These are phyloP conservation scores for Pythium aquatile DNA, from an alignment of 352 stramenopile species.

Conservation along the genomic window DNA sequence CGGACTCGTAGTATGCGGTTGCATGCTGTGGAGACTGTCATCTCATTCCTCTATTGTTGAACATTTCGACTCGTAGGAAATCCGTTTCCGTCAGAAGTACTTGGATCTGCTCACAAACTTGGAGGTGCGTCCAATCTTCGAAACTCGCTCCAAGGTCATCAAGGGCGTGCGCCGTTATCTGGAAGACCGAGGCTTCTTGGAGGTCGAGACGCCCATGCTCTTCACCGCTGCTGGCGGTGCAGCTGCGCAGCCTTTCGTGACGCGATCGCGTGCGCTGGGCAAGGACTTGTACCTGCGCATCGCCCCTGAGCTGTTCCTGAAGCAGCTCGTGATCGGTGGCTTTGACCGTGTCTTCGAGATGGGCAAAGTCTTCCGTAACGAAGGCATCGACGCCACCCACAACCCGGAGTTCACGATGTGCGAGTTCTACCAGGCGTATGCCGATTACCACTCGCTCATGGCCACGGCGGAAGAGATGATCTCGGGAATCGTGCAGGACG, in stretches of 20 bases:
- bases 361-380: constrained; percentile 98
- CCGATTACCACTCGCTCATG: constrained; percentile 99
- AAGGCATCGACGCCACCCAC: constrained; percentile 97
- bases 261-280: constrained; percentile 95
- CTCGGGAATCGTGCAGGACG: constrained; percentile 92
- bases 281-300: constrained; percentile 96
- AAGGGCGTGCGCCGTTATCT: constrained; percentile 60
- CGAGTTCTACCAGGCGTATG: constrained; percentile 99
- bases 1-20: background rate
- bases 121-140: constrained; percentile 91
- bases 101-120: constrained; percentile 98
- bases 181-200: constrained; percentile 72
- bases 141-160: constrained; percentile 88
- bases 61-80: constrained; percentile 88
- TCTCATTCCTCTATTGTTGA: background rate
- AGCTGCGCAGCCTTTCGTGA: constrained; percentile 97
- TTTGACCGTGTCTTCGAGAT: constrained; percentile 99
- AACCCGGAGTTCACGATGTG: constrained; percentile 99
- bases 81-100: constrained; percentile 98
- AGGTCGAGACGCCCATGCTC: constrained; percentile 98
- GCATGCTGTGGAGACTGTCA: background rate
- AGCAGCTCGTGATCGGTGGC: constrained; percentile 93
- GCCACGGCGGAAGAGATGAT: constrained; percentile 98
- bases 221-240: constrained; percentile 97
- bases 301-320: constrained; percentile 98